These are phyloP conservation scores for Rhizophagus clarus DNA, from an alignment of 192 early-diverging fungal genomes.

Conservation along the genomic window DNA sequence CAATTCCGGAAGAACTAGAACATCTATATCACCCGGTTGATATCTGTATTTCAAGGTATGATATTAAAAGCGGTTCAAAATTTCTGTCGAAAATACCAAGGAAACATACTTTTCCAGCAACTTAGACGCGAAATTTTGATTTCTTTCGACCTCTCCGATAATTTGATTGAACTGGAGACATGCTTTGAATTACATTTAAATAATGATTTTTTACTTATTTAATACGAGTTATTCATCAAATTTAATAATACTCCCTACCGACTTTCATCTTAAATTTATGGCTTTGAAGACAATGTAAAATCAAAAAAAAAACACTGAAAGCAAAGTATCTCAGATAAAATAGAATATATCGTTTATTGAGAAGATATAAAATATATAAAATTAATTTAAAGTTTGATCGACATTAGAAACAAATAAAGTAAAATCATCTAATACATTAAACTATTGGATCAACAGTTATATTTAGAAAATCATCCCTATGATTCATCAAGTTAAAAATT, in stretches of 20 bases:
- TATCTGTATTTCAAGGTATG: conserved; percentile 35
- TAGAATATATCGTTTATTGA: too few relatives aligned
- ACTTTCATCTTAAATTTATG: not conserved
- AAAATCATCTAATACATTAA: too few relatives aligned
- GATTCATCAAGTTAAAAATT: too few relatives aligned
- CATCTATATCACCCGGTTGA: conserved; percentile 58
- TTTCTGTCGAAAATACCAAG: not conserved
- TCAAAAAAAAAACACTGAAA: not conserved
- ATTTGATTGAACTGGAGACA: conserved; percentile 24
- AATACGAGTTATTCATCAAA: not conserved
- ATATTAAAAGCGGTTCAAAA: not conserved
- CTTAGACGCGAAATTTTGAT: conserved; percentile 7
- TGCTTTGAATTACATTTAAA: not conserved
- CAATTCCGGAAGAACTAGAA: conserved; percentile 79
- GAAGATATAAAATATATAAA: too few relatives aligned
- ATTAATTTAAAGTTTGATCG: too few relatives aligned
- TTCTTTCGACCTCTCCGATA: conserved; percentile 16
- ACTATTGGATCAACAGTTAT: too few relatives aligned
- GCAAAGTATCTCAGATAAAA: not conserved
- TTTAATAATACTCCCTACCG: not conserved
- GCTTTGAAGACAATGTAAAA: not conserved
- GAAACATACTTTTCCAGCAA: conserved; percentile 12
- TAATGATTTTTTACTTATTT: not conserved
- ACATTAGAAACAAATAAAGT: too few relatives aligned
- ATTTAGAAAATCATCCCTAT: too few relatives aligned